These are phyloP conservation scores for Eucalyptus curtisii DNA, from an alignment of 345 rosid species.

Conservation along the genomic window DNA sequence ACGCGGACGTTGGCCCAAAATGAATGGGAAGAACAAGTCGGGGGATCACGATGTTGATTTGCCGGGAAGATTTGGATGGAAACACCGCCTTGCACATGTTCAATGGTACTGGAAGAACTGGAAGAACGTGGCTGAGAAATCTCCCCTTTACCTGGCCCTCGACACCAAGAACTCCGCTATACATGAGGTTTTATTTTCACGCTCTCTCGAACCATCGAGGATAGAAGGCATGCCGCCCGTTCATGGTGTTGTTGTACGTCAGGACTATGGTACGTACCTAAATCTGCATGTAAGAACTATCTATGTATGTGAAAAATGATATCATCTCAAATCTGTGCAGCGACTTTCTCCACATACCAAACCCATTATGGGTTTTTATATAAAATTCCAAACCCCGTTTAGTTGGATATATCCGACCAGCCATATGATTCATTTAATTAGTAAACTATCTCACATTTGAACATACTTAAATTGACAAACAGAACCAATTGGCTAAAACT, in stretches of 20 bases:
- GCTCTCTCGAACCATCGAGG: not conserved
- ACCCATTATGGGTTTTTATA: not conserved
- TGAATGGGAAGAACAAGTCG: too few relatives aligned
- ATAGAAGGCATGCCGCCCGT: not conserved
- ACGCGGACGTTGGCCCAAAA: too few relatives aligned
- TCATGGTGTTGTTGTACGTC: not conserved
- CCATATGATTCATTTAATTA: not conserved
- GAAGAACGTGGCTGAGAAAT: not conserved
- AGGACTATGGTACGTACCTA: not conserved
- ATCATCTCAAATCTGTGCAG: too few relatives aligned
- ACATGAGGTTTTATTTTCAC: not conserved
- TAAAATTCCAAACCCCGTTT: not conserved
- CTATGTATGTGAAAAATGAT: not conserved
- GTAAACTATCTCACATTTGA: not conserved
- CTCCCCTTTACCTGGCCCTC: not conserved
- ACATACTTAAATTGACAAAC: not conserved
- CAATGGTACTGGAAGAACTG: not conserved
- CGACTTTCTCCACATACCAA: not conserved
- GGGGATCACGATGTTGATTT: too few relatives aligned
- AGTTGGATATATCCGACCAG: not conserved
- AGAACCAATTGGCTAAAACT: not conserved
- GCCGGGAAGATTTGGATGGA: too few relatives aligned
- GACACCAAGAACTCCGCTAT: not conserved
- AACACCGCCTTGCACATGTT: not conserved
- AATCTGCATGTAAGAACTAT: not conserved